A percentile compares a stretch with the other conserved stretches of the same genome.
These are phyloP conservation scores for Arthroderma sp. DNA, from an alignment of 2,329 filamentous ascomycete genomes.

Conservation along the genomic window DNA sequence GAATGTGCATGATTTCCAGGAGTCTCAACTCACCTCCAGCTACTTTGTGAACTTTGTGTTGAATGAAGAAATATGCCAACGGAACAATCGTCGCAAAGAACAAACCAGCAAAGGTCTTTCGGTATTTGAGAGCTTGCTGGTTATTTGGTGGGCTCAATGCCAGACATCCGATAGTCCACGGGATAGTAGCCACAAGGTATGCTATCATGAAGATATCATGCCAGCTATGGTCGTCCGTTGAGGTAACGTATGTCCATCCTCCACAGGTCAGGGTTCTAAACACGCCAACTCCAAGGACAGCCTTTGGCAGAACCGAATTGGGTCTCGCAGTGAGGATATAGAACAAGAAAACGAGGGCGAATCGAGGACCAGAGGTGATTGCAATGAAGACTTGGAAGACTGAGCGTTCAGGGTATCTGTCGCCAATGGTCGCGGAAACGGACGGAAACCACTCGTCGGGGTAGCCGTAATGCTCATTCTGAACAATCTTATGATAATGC, in stretches of 20 bases:
- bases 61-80: constrained; percentile 92
- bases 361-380: constrained; percentile 84
- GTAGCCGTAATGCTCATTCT: constrained; percentile 93
- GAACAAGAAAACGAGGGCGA: constrained; percentile 81
- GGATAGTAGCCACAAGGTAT: constrained; percentile 84
- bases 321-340: constrained; percentile 75
- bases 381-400: constrained; percentile 97
- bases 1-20: too few species aligned
- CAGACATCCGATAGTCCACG: constrained; percentile 88
- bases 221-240: constrained; percentile 96
- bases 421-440: constrained; percentile 91
- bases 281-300: constrained; percentile 66
- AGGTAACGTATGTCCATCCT: constrained; percentile 97
- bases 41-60: constrained; percentile 92
- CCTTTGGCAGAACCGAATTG: constrained; percentile 63
- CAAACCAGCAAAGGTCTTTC: constrained; percentile 66
- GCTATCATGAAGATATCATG: constrained; percentile 99
- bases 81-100: constrained; percentile 90
- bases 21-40: constrained; percentile 72
- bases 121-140: constrained; percentile 67
- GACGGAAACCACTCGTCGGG: constrained; percentile 95
- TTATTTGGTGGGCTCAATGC: constrained; percentile 80
- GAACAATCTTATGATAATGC: constrained; percentile 93
- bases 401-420: constrained; percentile 90
- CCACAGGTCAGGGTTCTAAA: constrained; percentile 88